These are phyloP conservation scores for Tanacetum coccineum DNA, from an alignment of 129 eudicot species.

Conservation along the genomic window DNA sequence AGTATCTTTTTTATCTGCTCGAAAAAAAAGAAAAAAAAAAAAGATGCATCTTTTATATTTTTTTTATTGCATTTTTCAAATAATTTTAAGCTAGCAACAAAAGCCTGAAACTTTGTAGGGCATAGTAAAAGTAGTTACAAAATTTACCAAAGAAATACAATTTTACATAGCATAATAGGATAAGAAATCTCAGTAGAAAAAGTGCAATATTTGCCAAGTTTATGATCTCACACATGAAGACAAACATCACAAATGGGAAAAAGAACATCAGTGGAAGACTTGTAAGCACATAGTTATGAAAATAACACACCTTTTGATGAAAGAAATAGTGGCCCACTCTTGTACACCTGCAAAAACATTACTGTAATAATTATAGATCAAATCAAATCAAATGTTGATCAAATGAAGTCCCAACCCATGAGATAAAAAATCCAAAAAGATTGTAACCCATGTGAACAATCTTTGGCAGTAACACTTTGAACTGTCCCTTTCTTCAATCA, in stretches of 20 bases:
- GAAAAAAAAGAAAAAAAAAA: no score
- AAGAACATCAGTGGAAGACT: constrained; percentile 10
- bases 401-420: not conserved
- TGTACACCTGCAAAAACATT: constrained; percentile 64
- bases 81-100: constrained; percentile 4
- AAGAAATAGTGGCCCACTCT: constrained; percentile 81
- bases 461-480: constrained; percentile 15
- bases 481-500: constrained; percentile 19
- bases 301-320: constrained; percentile 79
- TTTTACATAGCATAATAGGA: no score
- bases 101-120: constrained; percentile 13
- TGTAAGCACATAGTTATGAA: constrained; percentile 23
- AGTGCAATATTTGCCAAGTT: constrained; percentile 2
- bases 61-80: no score
- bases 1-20: no score
- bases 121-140: constrained; percentile 6
- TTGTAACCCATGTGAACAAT: constrained; percentile 17
- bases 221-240: constrained; percentile 15
- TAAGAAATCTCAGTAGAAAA: not conserved
- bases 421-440: constrained; percentile 7
- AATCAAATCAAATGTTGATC: not conserved
- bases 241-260: not conserved
- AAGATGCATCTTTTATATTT: no score
- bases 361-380: constrained; percentile 29
- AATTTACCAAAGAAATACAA: not conserved